A percentile compares a stretch with the other conserved stretches of the same genome.
phyloP scores from a whole-genome alignment of 116 monocot species.

The Iris pallida region DNA sequence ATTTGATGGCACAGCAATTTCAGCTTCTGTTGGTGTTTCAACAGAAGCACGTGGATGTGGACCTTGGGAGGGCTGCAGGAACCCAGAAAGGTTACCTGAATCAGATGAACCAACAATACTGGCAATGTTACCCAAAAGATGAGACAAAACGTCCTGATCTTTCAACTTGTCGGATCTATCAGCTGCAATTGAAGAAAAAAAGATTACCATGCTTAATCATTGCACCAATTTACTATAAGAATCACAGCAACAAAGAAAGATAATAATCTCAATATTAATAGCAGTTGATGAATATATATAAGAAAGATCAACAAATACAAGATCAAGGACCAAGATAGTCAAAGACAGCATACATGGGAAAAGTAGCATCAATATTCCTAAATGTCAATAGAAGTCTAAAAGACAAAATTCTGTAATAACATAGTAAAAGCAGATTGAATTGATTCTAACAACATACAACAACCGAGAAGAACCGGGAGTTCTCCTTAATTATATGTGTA shows the following conservation, averaged over 20 bases:
- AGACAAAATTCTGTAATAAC: too few species aligned
- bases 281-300: neutral
- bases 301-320: too few species aligned
- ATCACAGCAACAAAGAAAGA: neutral
- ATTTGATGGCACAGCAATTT: conserved; percentile 20
- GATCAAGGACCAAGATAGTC: too few species aligned
- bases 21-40: conserved; percentile 32
- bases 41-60: conserved; percentile 19
- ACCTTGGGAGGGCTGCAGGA: conserved; percentile 49
- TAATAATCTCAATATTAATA: neutral
- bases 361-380: too few species aligned
- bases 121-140: conserved; percentile 61
- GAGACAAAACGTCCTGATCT: conserved; percentile 57
- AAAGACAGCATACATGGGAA: neutral
- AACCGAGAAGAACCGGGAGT: too few species aligned
- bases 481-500: too few species aligned
- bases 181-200: conserved; percentile 39
- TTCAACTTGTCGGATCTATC: conserved; percentile 35
- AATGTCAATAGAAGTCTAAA: too few species aligned
- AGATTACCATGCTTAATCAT: neutral
- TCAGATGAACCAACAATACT: conserved; percentile 51
- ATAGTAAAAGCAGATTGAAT: too few species aligned
- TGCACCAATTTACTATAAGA: neutral
- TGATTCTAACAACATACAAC: too few species aligned
- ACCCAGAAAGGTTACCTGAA: conserved; percentile 31